These are phyloP conservation scores for Fusarium aywerte DNA, from an alignment of 2,329 filamentous ascomycete species.

Conservation along the genomic window DNA sequence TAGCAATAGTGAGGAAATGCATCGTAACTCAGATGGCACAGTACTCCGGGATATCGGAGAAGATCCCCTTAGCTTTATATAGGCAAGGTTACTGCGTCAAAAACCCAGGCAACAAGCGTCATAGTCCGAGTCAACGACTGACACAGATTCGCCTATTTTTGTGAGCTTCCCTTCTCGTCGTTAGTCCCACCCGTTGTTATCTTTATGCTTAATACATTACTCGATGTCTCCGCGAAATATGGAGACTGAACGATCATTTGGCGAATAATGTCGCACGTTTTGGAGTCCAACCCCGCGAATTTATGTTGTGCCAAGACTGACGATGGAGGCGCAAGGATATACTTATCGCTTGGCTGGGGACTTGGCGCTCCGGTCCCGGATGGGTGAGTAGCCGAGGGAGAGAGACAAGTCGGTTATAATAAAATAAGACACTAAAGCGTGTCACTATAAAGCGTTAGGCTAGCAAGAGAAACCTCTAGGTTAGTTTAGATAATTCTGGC, in stretches of 20 bases:
- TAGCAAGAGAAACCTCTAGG: too few species aligned
- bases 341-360: neutral
- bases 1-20: neutral
- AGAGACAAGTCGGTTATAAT: too few species aligned
- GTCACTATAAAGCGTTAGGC: too few species aligned
- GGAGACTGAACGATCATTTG: neutral
- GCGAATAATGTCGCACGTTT: neutral
- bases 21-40: neutral
- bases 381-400: neutral
- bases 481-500: too few species aligned
- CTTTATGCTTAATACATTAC: neutral
- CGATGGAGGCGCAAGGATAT: neutral
- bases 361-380: neutral
- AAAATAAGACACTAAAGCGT: too few species aligned
- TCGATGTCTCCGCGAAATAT: slow-evolving; percentile 2
- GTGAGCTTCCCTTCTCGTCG: neutral
- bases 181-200: neutral
- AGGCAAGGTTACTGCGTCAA: neutral
- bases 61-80: neutral
- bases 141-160: neutral
- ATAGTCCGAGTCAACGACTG: neutral
- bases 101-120: neutral
- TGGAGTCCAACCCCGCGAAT: slow-evolving; percentile 3
- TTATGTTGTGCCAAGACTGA: neutral
- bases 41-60: neutral